phyloP scores from a whole-genome alignment of 2,329 filamentous ascomycete genomes.

The Trichoderma sp. region DNA sequence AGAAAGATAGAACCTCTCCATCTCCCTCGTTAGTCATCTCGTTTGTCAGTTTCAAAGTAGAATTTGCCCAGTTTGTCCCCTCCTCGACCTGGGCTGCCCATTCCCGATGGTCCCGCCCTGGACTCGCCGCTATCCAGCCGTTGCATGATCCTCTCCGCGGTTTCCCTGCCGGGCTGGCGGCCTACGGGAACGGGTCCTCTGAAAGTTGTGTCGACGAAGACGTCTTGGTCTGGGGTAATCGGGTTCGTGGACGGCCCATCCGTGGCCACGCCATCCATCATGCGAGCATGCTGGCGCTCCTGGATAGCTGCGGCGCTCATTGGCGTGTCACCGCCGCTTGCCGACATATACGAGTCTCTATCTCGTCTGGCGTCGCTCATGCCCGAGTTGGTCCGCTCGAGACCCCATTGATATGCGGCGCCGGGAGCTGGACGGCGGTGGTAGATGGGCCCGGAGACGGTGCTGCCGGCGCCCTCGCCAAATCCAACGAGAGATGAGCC shows the following conservation, averaged over 20 bases:
- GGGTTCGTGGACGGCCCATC: slow-evolving; percentile 52
- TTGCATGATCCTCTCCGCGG: slow-evolving; percentile 65
- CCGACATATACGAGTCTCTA: slow-evolving; percentile 36
- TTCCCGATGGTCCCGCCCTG: slow-evolving; percentile 38
- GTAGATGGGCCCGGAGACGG: slow-evolving; percentile 77
- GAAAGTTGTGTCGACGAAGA: slow-evolving; percentile 66
- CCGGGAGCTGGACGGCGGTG: slow-evolving; percentile 51
- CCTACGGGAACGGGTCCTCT: slow-evolving; percentile 54
- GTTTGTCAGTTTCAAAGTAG: slow-evolving; percentile 58
- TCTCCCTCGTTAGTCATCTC: not conserved
- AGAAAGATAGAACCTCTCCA: not conserved
- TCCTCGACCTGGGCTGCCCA: slow-evolving; percentile 48
- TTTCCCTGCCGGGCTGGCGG: slow-evolving; percentile 45
- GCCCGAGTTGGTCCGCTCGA: slow-evolving; percentile 55
- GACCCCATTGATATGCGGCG: slow-evolving; percentile 43
- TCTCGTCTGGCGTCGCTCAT: slow-evolving; percentile 49
- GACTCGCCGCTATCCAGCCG: slow-evolving; percentile 55
- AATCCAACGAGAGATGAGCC: slow-evolving; percentile 85
- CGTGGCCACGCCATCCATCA: slow-evolving; percentile 65
- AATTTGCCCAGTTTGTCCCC: slow-evolving; percentile 57
- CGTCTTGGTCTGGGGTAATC: slow-evolving; percentile 51
- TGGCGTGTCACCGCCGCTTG: slow-evolving; percentile 43
- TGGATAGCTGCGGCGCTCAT: slow-evolving; percentile 49
- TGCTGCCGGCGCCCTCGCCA: slow-evolving; percentile 86
- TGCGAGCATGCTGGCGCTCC: slow-evolving; percentile 61